These are phyloP conservation scores for Exutisphaerella laricina DNA, from an alignment of 2,329 filamentous ascomycete genomes.

Conservation along the genomic window DNA sequence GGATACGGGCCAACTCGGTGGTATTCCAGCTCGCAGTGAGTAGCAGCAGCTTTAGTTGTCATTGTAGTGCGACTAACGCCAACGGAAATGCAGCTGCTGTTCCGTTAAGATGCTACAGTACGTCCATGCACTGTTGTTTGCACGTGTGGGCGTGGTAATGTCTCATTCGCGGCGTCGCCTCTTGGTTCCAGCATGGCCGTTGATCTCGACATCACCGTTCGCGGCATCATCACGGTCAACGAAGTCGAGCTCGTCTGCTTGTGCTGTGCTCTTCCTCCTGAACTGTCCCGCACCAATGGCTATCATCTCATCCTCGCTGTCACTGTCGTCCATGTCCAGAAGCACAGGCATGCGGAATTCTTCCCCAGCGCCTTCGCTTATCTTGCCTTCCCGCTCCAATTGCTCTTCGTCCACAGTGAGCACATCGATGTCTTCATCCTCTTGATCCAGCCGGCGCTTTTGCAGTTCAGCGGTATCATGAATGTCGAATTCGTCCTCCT, in stretches of 20 bases:
- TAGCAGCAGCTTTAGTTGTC: neutral
- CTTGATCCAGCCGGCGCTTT: constrained; percentile 79
- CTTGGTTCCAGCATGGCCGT: constrained; percentile 22
- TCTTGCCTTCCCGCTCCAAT: constrained; percentile 31
- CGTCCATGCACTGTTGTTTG: too few species aligned
- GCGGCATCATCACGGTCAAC: constrained; percentile 23
- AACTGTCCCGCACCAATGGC: constrained; percentile 71
- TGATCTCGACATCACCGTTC: constrained; percentile 19
- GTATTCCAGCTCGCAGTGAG: neutral
- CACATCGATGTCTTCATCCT: constrained; percentile 92
- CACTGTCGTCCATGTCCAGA: constrained; percentile 87
- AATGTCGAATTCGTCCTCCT: constrained; percentile 96
- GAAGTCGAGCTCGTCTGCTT: constrained; percentile 46
- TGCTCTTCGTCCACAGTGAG: constrained; percentile 64
- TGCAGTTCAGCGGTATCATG: constrained; percentile 93
- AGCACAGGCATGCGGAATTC: constrained; percentile 83
- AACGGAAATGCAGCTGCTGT: too few species aligned
- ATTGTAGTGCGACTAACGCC: neutral
- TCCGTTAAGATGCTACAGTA: too few species aligned
- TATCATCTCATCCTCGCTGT: constrained; percentile 84
- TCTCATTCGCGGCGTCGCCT: constrained; percentile 21
- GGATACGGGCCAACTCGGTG: neutral
- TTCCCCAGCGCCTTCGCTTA: constrained; percentile 48
- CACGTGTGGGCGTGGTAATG: too few species aligned
- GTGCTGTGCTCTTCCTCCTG: constrained; percentile 63